Evolutionary conservation across 192 early-diverging fungal genomes (phyloP), one percentile per base, ranked within the genome.

Genomic region (Linnemannia exigua): DNA sequence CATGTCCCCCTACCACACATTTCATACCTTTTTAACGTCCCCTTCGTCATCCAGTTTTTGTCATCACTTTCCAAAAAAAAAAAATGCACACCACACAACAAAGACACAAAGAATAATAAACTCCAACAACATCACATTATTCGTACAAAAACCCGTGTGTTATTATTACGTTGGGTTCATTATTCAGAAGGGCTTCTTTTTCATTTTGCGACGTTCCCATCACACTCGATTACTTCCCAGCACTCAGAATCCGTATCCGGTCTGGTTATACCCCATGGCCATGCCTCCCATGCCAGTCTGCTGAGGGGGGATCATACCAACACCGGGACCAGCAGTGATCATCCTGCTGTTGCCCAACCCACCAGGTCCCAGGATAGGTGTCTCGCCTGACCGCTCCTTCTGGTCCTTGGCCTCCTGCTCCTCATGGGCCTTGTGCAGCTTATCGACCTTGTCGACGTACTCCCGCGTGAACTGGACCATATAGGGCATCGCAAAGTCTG

Each of bases 401-500:
- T 14, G 76, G 70, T 86, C 84, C 41, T 80, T 54, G 17, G 84
- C 73, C 7, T 31, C 74, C 9, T 75, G 51, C 68, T 86, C 84
- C 20, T 79, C 84, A 54, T 86, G 79, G 4, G 79, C 84, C 84
- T 86, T 86, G 51, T 86, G 74, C 48, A 86, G 66, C 74, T 69
- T 86, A 47, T 80, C 84, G 2, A 99, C 96, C 93, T 98, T 98
- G 51, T 68, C 86, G 84, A 94, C 93, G 84, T 95, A 96, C 89
- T 99, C 97, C 67, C 97, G 93, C 84, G 95, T 90, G 58, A 94
- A 90, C 78, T 99, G 96, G 75, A 99, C 96, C 90, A 99, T 95
- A 87, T 97, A 99, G 20, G 99, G 99, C 97, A 99, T 98, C 14
- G 98, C 95, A 92, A 97, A 98, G 84, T 99, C 98, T 67, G 90